phyloP scores from a whole-genome alignment of 805 yeast genomes.

The Jamesozyma lodderae region DNA sequence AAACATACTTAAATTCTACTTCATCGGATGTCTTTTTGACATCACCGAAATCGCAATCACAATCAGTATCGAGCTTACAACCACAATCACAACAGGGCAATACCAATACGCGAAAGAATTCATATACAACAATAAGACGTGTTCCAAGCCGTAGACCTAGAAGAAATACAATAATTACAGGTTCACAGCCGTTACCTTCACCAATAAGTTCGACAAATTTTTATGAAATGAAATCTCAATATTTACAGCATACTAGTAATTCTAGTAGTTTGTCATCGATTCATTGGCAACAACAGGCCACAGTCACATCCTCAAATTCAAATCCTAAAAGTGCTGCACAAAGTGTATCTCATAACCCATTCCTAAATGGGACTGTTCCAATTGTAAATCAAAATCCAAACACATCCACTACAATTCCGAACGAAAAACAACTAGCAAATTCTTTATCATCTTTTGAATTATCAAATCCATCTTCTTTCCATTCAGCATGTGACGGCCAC shows the following conservation, averaged over 20 bases:
- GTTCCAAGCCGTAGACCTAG: slow-evolving; percentile 41
- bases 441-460: slow-evolving; percentile 35
- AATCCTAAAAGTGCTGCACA: not conserved
- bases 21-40: not conserved
- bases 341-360: not conserved
- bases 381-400: not conserved
- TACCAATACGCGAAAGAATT: slow-evolving; percentile 1
- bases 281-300: not conserved
- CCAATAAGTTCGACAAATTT: slow-evolving; percentile 54
- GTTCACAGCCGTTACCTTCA: slow-evolving; percentile 88
- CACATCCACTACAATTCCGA: not conserved
- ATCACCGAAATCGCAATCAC: slow-evolving; percentile 1
- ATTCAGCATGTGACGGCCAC: not conserved
- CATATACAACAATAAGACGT: slow-evolving; percentile 8
- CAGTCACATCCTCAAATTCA: not conserved
- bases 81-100: too few relatives aligned
- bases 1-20: not conserved
- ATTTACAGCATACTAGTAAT: slow-evolving; percentile 13
- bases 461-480: slow-evolving; percentile 8
- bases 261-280: slow-evolving; percentile 7
- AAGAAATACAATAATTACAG: slow-evolving; percentile 70
- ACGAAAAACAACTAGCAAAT: slow-evolving; percentile 20
- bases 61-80: not conserved
- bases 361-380: not conserved
- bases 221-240: slow-evolving; percentile 27